These are phyloP conservation scores for Dioscorea zingiberensis DNA, from an alignment of 106 monocot species.

Conservation along the genomic window DNA sequence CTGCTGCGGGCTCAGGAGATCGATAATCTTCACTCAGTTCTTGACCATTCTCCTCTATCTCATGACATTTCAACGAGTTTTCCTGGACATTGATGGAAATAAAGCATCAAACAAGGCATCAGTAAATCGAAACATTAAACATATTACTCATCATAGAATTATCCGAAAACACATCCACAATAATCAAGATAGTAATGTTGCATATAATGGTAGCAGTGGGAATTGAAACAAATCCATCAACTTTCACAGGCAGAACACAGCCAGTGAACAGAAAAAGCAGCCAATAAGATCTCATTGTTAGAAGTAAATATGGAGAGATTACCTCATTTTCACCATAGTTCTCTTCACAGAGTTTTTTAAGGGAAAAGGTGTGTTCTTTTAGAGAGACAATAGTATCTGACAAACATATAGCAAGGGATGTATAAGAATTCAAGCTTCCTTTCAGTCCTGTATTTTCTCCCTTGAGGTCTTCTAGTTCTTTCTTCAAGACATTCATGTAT, in stretches of 20 bases:
- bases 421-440: constrained; percentile 38
- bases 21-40: constrained; percentile 5
- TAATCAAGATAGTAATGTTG: too few species aligned
- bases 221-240: too few species aligned
- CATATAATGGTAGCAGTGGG: too few species aligned
- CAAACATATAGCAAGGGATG: constrained; percentile 31
- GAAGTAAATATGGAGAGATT: not conserved
- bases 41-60: constrained; percentile 1
- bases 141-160: too few species aligned
- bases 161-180: too few species aligned
- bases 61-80: not conserved
- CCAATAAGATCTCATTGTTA: too few species aligned
- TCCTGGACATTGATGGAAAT: too few species aligned
- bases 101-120: too few species aligned
- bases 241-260: too few species aligned
- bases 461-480: constrained; percentile 38
- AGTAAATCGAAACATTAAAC: too few species aligned
- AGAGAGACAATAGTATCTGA: constrained; percentile 32
- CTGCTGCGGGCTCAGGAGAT: constrained; percentile 5
- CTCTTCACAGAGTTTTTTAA: constrained; percentile 8
- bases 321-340: constrained; percentile 36
- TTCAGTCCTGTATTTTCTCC: constrained; percentile 46
- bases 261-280: too few species aligned
- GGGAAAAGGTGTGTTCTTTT: constrained; percentile 37
- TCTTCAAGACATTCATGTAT: constrained; percentile 24